These are phyloP conservation scores for Cadophora sp. DNA, from an alignment of 2,329 filamentous ascomycete genomes.

Conservation along the genomic window DNA sequence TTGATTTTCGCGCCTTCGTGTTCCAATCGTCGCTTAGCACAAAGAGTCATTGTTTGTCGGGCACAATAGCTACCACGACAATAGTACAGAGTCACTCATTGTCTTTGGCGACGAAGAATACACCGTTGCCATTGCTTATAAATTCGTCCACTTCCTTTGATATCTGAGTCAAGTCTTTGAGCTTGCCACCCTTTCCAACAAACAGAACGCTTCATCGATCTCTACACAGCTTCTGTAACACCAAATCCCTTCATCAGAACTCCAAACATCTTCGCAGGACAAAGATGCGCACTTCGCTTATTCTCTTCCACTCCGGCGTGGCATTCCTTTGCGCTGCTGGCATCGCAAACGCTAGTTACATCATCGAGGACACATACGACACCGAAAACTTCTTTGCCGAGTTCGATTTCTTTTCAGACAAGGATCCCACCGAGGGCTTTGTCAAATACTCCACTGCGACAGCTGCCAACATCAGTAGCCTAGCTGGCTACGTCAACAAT, in stretches of 20 bases:
- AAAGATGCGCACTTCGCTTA: slow-evolving; percentile 37
- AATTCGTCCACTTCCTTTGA: slow-evolving; percentile 1
- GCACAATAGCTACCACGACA: slow-evolving; percentile 17
- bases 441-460: slow-evolving; percentile 65
- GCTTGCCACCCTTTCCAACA: slow-evolving; percentile 30
- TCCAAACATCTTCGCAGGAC: slow-evolving; percentile 19
- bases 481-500: slow-evolving; percentile 52
- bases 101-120: neutral
- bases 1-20: neutral
- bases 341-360: slow-evolving; percentile 47
- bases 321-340: slow-evolving; percentile 42
- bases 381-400: slow-evolving; percentile 53
- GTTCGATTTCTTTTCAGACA: slow-evolving; percentile 60
- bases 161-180: slow-evolving; percentile 7
- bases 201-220: neutral
- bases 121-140: neutral
- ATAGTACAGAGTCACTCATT: neutral
- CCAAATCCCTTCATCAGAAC: slow-evolving; percentile 17
- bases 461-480: slow-evolving; percentile 62
- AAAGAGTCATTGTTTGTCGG: neutral
- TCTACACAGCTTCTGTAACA: slow-evolving; percentile 11
- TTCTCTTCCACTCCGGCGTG: slow-evolving; percentile 41
- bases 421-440: slow-evolving; percentile 77
- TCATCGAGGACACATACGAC: slow-evolving; percentile 52
- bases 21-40: slow-evolving; percentile 17